A percentile compares a stretch with the other conserved stretches of the same genome.
phyloP scores from a whole-genome alignment of 2,329 filamentous ascomycete genomes.

The Calcarisporium arbuscula region DNA sequence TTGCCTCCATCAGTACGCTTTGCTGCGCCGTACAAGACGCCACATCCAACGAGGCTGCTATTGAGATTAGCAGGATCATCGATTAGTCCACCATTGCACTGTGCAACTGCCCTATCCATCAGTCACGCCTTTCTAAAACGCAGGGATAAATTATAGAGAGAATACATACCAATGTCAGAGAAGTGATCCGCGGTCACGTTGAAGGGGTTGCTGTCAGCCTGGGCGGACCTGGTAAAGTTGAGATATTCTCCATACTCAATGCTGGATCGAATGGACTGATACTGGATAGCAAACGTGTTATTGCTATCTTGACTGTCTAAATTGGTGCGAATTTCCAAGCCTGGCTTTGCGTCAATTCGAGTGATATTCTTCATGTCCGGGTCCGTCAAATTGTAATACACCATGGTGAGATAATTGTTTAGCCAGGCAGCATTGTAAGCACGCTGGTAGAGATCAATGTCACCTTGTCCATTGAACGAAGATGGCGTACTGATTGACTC shows the following conservation, averaged over 20 bases:
- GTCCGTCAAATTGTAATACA: slow-evolving; percentile 1
- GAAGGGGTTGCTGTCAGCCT: too few relatives aligned
- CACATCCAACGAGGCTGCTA: slow-evolving; percentile 33
- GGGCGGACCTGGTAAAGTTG: too few relatives aligned
- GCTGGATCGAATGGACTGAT: not conserved
- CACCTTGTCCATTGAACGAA: slow-evolving; percentile 1
- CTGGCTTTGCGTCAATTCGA: not conserved
- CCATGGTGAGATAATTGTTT: slow-evolving; percentile 1
- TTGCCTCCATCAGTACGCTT: slow-evolving; percentile 25
- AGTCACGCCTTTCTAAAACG: too few relatives aligned
- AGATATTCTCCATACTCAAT: slow-evolving; percentile 1
- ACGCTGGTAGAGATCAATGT: not conserved
- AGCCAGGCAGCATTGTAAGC: slow-evolving; percentile 2
- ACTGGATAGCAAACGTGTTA: not conserved
- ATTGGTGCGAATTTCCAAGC: not conserved
- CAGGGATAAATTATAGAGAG: too few relatives aligned
- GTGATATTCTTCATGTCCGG: not conserved
- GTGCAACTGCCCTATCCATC: too few relatives aligned
- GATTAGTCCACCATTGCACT: slow-evolving; percentile 17
- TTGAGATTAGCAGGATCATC: slow-evolving; percentile 32
- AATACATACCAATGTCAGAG: too few relatives aligned
- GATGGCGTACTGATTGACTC: too few relatives aligned
- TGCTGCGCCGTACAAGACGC: slow-evolving; percentile 32
- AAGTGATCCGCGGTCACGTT: too few relatives aligned
- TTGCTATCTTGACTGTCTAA: too few relatives aligned